Base-by-base conservation (phyloP, 1,284 basidiomycete species). In the Ceratobasidium sp. region DNA sequence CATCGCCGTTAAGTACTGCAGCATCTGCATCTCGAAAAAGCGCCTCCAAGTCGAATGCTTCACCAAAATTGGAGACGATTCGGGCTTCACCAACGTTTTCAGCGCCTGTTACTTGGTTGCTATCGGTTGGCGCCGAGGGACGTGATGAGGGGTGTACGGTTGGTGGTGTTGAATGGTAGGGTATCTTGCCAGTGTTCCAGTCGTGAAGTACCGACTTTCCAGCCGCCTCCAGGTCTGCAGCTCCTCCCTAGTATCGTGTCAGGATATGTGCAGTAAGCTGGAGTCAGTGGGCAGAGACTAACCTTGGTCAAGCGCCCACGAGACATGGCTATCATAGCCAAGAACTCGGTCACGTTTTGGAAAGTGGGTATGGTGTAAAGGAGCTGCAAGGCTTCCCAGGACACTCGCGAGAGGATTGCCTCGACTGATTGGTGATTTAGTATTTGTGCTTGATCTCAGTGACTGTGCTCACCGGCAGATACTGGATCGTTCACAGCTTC, bases 141-240 rank as follows among this genome's bases (percentile, higher is more conserved):
- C 90, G 81, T 29, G 85, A 83, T 1, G 92, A 93, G 0, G 90
- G 87, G 76, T 94, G 93, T 1, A 92, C 77, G 1, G 81, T 76
- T 0, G 96, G 96, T 1, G 95, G 93, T 0, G 82, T 78, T 0
- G 93, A 93, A 79, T 85, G 92, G 80, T 94, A 98, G 0, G 91
- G 90, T 29, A 98, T 98, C 76, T 94, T 95, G 75, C 98, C 94
- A 72, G 93, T 87, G 76, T 98, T 98, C 96, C 96, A 98, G 77
- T 99, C 96, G 54, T 85, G 87, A 3, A 99, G 79, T n/a, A 98
- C 85, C 15, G 90, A 88, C 32, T 93, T 87, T 0, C 95, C 94
- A 0, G 93, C 86, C 0, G 89, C 85, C 53, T 91, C 87, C 20
- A 96, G 78, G 78, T 98, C 95, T 0, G 96, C 95, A 1, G 94